Evolutionary conservation across 208 protist genomes (phyloP).

Genomic region (Leptomonas seymouri): DNA sequence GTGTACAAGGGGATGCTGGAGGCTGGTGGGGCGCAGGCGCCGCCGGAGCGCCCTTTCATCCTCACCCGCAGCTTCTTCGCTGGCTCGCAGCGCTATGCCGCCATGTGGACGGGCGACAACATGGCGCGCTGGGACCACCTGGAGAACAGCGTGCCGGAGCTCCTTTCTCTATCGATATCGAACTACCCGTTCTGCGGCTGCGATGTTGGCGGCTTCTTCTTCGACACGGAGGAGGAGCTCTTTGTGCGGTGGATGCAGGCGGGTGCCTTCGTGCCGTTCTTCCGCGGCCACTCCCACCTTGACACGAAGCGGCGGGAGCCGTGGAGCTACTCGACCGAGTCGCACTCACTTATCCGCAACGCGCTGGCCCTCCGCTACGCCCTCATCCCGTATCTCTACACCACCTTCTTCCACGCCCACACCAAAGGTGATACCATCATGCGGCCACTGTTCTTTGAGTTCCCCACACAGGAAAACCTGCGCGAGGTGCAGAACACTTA

Average conservation of each 20-base stretch:
- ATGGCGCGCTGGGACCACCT: slow-evolving; percentile 96
- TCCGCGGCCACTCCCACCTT: slow-evolving; percentile 96
- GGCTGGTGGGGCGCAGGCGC: slow-evolving; percentile 36
- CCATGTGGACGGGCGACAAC: slow-evolving; percentile 99
- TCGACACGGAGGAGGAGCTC: slow-evolving; percentile 95
- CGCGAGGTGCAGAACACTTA: slow-evolving; percentile 91
- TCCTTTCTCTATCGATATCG: slow-evolving; percentile 95
- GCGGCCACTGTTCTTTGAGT: slow-evolving; percentile 96
- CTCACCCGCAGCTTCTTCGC: slow-evolving; percentile 99
- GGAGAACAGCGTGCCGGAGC: slow-evolving; percentile 94
- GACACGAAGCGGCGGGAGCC: slow-evolving; percentile 98
- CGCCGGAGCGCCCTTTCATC: slow-evolving; percentile 95
- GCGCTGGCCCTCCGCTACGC: slow-evolving; percentile 91
- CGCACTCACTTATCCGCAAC: slow-evolving; percentile 65
- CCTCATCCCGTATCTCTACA: slow-evolving; percentile 98
- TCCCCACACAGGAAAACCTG: slow-evolving; percentile 83
- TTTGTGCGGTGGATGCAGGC: slow-evolving; percentile 98
- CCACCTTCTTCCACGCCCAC: slow-evolving; percentile 91
- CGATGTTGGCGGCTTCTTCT: slow-evolving; percentile 99
- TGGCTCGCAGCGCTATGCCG: slow-evolving; percentile 96
- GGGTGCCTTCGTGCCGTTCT: slow-evolving; percentile 97
- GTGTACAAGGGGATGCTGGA: slow-evolving; percentile 88
- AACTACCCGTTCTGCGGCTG: slow-evolving; percentile 97
- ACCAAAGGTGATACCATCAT: slow-evolving; percentile 89
- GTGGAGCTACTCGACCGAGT: slow-evolving; percentile 93